Evolutionary conservation across 2,329 filamentous ascomycete species (phyloP), one percentile per base, ranked within the genome.

Genomic region (Colletotrichum scovillei): DNA sequence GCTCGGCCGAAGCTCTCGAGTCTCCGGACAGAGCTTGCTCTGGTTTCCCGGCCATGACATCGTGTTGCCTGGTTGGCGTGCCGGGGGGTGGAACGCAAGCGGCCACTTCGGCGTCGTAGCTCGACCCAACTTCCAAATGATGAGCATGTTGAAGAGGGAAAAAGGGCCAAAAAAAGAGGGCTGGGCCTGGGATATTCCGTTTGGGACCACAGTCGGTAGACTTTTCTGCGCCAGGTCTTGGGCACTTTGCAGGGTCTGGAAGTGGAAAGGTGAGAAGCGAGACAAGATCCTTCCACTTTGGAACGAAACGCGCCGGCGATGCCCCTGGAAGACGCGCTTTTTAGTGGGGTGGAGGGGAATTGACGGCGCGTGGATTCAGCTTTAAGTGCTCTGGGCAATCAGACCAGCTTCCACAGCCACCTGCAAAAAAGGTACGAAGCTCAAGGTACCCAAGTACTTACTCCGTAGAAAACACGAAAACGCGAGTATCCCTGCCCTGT

Each of bases 301-400:
- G 46, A 63, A 49, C 62, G 66, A 72, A 69, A 73, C 70, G 70
- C 70, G 70, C 59, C 46, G 59, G 38, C 24, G 53, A 64, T 72
- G 49, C 56, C 69, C 68, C 56, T 56, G 56, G 12, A 68, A 49
- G 53, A 73, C 70, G 70, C 70, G 70, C 69, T 72, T 69, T 68
- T 64, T 32, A 42, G 42, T 69, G 70, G 70, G 55, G 53, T 42
- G 8, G 38, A 58, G 53, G 38, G 32, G 42, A 49, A 19, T 26
- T 26, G 64, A 28, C n/a, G 52, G 68, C 62, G 53, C 64, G 68
- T 59, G 63, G 55, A 49, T 70, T 64, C 30, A 55, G 62, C 42
- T 19, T 49, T 28, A 38, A 55, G 59, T 67, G 65, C 32, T 60
- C 65, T 26, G 24, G 42, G 19, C 42, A 22, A n/a, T 49, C 42